Percentiles rank a stretch among this genome's conserved stretches.
These are phyloP conservation scores for Tuber borchii DNA, from an alignment of 495 filamentous ascomycete genomes.

Conservation along the genomic window DNA sequence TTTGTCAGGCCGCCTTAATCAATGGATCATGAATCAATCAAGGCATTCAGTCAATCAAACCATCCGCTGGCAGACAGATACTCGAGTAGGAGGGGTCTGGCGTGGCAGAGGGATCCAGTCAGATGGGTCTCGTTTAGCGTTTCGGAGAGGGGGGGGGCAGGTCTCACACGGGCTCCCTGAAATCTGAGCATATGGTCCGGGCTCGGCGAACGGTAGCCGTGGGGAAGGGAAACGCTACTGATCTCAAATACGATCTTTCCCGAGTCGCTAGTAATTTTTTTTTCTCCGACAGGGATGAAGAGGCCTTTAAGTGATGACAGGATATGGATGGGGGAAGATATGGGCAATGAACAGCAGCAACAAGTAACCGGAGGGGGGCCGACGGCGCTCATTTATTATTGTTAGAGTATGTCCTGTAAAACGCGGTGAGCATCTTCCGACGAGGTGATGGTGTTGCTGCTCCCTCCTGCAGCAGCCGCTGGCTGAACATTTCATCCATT, in stretches of 20 bases:
- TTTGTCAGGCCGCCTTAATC: neutral
- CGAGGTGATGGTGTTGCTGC: conserved; percentile 4
- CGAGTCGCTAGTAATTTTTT: neutral
- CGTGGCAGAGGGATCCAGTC: conserved; percentile 25
- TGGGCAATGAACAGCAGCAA: neutral
- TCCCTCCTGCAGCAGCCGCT: conserved; percentile 1
- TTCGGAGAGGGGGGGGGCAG: conserved; percentile 5
- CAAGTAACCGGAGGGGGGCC: neutral
- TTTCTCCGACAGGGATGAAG: neutral
- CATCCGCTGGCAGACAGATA: neutral
- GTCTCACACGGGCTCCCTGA: conserved; percentile 35
- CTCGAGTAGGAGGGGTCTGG: neutral
- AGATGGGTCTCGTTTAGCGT: conserved; percentile 34
- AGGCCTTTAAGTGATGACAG: neutral
- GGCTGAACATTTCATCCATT: neutral
- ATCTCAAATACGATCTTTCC: neutral
- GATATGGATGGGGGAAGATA: conserved; percentile 1
- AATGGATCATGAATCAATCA: neutral
- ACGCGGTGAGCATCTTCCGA: neutral
- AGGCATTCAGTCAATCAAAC: neutral
- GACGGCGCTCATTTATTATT: neutral
- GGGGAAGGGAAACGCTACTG: neutral
- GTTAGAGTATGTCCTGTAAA: neutral
- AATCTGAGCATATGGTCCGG: conserved; percentile 14
- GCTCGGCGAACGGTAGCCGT: neutral